Base-by-base conservation (phyloP, 148 eudicot species). In the Talinum fruticosum region DNA sequence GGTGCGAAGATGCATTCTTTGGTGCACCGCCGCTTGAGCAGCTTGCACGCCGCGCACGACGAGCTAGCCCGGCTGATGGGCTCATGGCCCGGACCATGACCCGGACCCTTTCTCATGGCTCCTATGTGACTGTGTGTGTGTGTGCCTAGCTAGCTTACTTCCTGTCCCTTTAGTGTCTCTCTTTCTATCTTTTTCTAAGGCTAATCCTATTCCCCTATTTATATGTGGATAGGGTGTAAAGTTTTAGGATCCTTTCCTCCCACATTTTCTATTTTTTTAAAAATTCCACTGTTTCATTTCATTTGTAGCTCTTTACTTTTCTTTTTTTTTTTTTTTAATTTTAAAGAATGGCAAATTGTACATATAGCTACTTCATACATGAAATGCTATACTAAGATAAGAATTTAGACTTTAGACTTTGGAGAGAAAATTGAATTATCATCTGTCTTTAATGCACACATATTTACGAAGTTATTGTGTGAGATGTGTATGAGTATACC, bases 31-130 rank as follows among this genome's bases (percentile, higher is more conserved):
- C 97, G 87, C 83, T 90, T 91, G 16, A 93, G 79, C 66, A 89
- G 86, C 82, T 93, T 93, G 87, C 97, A 91, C 44, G 97, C 97
- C 30, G 93, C 95, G 70, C 97, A 93, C 26, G 97, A 90, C 37
- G 97, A 88, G 77, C 83, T 89, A 28, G 92, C 89, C 21, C 95
- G 23, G 1, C 28, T 23, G 6, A 23, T 86, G 28, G 88, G 82
- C 70, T 87, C 87, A 64, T 88, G 84, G 51, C 88, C 86, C 81
- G 81, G 26, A 6, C 64, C 29, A 10, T 57, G 59, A 53, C 21
- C 24, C 59, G 15, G 59, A 53, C 24, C 59, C 59, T 21, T 51
- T 51, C 57, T 51, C 57, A 51, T 51, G 57, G 57, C 57, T 51
- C 57, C 23, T 51, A 23, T 41, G 47, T 41, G 47, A 12, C 47